These are phyloP conservation scores for Eucalyptus erythrocorys DNA, from an alignment of 345 rosid species.

Conservation along the genomic window DNA sequence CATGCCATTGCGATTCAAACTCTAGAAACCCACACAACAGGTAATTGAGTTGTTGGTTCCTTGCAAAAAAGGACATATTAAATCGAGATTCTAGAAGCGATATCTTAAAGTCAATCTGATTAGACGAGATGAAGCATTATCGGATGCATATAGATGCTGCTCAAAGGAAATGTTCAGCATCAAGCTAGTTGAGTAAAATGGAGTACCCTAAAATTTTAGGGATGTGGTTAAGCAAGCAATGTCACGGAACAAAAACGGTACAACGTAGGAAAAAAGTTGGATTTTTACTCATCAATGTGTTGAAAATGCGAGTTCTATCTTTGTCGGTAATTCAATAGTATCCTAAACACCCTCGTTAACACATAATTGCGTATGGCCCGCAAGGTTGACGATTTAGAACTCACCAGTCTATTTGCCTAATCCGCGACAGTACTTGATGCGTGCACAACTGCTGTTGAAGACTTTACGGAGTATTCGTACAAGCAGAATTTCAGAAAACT, in stretches of 20 bases:
- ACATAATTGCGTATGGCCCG: neutral
- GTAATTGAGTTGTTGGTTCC: neutral
- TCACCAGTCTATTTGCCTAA: neutral
- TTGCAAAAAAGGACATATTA: neutral
- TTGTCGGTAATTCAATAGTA: neutral
- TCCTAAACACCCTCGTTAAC: neutral
- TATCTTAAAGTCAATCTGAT: neutral
- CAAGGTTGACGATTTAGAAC: neutral
- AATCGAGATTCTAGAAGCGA: neutral
- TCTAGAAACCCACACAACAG: neutral
- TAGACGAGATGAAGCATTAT: neutral
- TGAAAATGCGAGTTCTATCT: neutral
- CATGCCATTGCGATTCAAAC: neutral
- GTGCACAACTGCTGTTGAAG: neutral
- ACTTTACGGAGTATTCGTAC: neutral
- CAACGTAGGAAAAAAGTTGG: neutral
- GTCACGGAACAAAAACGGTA: neutral
- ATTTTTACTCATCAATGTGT: neutral
- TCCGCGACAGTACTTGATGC: neutral
- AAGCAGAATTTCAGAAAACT: neutral
- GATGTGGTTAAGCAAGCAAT: neutral
- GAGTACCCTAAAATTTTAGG: neutral
- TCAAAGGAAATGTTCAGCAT: neutral
- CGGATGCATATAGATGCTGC: neutral
- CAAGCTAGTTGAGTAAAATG: neutral